These are phyloP conservation scores for Kalaharituber pfeilii DNA, from an alignment of 2,329 filamentous ascomycete species.

Conservation along the genomic window DNA sequence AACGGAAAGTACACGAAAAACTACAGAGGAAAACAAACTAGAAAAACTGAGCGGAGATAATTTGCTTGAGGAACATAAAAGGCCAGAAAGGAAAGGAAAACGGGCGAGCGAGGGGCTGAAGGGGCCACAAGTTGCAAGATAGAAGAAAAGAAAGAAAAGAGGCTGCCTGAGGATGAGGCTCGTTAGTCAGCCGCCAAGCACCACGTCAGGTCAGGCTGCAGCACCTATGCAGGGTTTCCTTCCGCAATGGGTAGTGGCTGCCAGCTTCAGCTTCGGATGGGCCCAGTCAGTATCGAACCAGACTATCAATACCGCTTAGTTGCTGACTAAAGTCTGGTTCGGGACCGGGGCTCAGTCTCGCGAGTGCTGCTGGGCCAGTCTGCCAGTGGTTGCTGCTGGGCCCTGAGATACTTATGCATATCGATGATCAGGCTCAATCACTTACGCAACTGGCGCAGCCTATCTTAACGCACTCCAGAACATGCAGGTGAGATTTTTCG, in stretches of 20 bases:
- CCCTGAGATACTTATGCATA: no score
- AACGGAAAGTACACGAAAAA: not conserved
- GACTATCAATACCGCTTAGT: not conserved
- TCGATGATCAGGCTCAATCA: no score
- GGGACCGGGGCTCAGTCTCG: not conserved
- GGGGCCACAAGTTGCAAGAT: not conserved
- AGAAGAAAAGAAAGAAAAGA: not conserved
- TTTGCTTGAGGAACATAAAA: not conserved
- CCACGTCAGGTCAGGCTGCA: not conserved
- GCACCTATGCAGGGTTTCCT: not conserved
- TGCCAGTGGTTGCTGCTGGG: no score
- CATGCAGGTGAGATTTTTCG: no score
- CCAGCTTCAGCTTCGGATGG: not conserved
- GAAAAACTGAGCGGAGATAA: slow-evolving; percentile 4
- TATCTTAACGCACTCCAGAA: no score
- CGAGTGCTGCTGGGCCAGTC: no score
- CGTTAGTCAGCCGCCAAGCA: not conserved
- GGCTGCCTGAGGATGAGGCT: not conserved
- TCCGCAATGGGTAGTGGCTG: not conserved
- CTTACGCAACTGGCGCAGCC: no score
- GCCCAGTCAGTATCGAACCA: not conserved
- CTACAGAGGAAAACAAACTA: not conserved
- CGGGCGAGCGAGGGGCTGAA: not conserved
- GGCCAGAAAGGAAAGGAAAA: not conserved
- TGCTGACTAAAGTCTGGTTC: not conserved